Evolutionary conservation across 2,329 filamentous ascomycete genomes (phyloP), one percentile per base, ranked within the genome.

Genomic region (Cladobotryum protrusum): DNA sequence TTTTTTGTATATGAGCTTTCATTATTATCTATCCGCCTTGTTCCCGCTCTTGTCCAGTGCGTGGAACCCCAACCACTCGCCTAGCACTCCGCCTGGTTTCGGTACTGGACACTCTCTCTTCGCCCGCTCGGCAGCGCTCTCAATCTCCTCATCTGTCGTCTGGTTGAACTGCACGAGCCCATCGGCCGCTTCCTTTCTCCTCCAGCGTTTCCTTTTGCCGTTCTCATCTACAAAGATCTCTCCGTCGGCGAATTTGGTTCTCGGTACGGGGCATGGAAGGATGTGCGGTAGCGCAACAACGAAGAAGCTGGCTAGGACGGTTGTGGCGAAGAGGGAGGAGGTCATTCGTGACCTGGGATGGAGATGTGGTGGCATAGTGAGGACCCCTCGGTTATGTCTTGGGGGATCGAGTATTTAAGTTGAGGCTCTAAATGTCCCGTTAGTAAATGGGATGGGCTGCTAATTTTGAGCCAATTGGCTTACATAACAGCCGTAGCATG

Each of bases 341-440:
- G 93, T 99, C 73, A 89, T 88, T 61, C 89, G 85, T 59, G 92
- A 97, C 68, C 91, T 85, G 33, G 93, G 93, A 69, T 99, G 93
- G 39, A 99, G 83, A 71, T 92, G 86, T 54, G 89, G 87, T 62
- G 89, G 84, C 87, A 93, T 93, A 66, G 63, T 24, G 45, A 11
- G 15, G 20, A 45, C 57, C 47, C 52, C 47, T 46, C 43, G 49
- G 44, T 19, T 32, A 14, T 50, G 35, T 41, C 39, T 19, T 29
- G 24, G 24, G 49, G 44, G 44, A 50, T 39, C 32, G 43, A 34
- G 35, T 20, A 20, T 37, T 32, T 47, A 20, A 46, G 18, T 41
- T 13, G 2, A 9, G 24, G 24, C 24, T 29, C 24, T 29, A 29
- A 33, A 14, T 17, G 36, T 37, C 47, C 33, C 36, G 49, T 32